These are phyloP conservation scores for Pyrenochaeta sp. DNA, from an alignment of 2,329 filamentous ascomycete genomes.

Conservation along the genomic window DNA sequence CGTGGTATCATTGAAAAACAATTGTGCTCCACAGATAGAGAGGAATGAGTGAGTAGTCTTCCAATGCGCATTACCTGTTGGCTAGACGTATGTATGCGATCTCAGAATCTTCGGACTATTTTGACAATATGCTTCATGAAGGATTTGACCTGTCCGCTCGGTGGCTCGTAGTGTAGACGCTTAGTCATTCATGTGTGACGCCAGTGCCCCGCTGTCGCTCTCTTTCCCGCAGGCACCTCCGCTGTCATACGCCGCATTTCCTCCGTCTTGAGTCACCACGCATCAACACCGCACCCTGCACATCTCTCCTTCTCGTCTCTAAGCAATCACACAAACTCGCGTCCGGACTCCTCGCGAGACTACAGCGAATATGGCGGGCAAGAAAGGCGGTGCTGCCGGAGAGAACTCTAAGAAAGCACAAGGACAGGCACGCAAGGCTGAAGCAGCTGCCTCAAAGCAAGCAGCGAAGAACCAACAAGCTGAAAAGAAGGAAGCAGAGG, in stretches of 20 bases:
- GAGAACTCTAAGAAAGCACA: slow-evolving; percentile 83
- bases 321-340: neutral
- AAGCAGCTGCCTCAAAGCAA: slow-evolving; percentile 81
- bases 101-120: too few relatives aligned
- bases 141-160: too few relatives aligned
- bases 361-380: slow-evolving; percentile 36
- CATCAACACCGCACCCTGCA: neutral
- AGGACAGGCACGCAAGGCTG: slow-evolving; percentile 92
- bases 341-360: neutral
- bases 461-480: slow-evolving; percentile 73
- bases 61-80: too few relatives aligned
- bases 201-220: slow-evolving; percentile 18
- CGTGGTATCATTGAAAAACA: too few relatives aligned
- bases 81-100: too few relatives aligned
- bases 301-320: neutral
- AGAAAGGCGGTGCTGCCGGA: slow-evolving; percentile 68
- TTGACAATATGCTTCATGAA: too few relatives aligned
- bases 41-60: too few relatives aligned
- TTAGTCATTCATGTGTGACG: slow-evolving; percentile 24
- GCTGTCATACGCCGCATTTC: slow-evolving; percentile 8
- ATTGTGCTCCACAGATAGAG: too few relatives aligned
- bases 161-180: neutral
- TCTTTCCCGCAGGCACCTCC: slow-evolving; percentile 14
- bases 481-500: slow-evolving; percentile 71
- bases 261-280: slow-evolving; percentile 25